These are phyloP conservation scores for Trametes versicolor DNA, from an alignment of 1,284 basidiomycete genomes.

Conservation along the genomic window DNA sequence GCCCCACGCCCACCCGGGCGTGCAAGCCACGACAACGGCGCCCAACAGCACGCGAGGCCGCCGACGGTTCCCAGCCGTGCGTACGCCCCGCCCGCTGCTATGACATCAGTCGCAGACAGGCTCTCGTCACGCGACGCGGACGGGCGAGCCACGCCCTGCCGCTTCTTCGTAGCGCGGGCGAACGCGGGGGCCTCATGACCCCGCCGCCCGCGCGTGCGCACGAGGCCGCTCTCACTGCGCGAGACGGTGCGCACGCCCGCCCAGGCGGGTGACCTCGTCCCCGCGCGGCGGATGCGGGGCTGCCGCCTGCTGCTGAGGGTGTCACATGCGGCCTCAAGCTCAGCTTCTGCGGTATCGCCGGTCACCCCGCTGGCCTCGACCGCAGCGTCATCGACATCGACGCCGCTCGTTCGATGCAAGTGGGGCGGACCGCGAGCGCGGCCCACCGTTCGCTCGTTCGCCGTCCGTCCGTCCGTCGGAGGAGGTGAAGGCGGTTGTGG, in stretches of 20 bases:
- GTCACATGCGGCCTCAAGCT: conserved; percentile 28
- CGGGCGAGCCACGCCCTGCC: conserved; percentile 19
- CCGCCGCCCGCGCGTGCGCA: conserved; percentile 13
- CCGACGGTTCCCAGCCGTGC: neutral
- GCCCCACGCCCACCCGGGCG: conserved; percentile 1
- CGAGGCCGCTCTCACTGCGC: conserved; percentile 24
- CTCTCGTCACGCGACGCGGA: conserved; percentile 26
- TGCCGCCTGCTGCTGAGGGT: neutral
- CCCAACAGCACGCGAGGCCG: neutral
- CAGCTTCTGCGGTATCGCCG: conserved; percentile 19
- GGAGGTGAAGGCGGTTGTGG: neutral
- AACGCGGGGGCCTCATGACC: conserved; percentile 27
- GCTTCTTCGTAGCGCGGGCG: conserved; percentile 28
- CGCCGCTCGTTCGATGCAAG: neutral
- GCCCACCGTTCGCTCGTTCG: neutral
- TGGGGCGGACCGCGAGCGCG: neutral
- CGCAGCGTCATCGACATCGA: conserved; percentile 1
- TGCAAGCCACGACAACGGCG: neutral
- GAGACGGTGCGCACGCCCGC: conserved; percentile 5
- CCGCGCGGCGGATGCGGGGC: conserved; percentile 2
- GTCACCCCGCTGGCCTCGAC: conserved; percentile 6
- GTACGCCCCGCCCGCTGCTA: conserved; percentile 6
- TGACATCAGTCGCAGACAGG: conserved; percentile 28
- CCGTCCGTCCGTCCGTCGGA: conserved; percentile 4
- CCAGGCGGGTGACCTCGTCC: neutral